Evolutionary conservation across 1,139 yeast genomes (phyloP).

Genomic region (Pichia terricola): DNA sequence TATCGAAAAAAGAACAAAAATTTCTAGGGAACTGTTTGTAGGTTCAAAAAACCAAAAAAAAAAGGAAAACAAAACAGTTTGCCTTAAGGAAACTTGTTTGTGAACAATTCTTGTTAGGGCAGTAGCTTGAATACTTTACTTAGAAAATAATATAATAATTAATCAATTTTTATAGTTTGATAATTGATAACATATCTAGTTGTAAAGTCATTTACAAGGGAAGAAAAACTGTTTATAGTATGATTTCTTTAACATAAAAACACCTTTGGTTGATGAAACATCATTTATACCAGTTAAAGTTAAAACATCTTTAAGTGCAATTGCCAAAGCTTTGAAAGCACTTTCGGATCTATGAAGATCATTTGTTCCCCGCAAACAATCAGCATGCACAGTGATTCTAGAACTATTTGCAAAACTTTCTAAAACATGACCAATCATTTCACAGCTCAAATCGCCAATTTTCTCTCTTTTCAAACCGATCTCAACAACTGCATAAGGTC

Average conservation of each 20-base stretch:
- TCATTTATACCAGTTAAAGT: slow-evolving; percentile 79
- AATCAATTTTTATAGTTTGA: no score
- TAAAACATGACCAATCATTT: slow-evolving; percentile 94
- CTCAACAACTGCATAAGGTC: slow-evolving; percentile 88
- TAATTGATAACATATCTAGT: no score
- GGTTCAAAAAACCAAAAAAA: no score
- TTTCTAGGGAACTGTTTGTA: no score
- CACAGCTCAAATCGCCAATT: slow-evolving; percentile 85
- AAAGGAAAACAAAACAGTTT: no score
- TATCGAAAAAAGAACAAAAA: no score
- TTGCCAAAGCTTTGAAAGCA: slow-evolving; percentile 91
- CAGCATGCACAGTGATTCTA: slow-evolving; percentile 84
- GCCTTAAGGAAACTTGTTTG: no score
- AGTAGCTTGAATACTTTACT: no score
- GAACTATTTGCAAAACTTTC: slow-evolving; percentile 94
- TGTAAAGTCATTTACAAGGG: no score
- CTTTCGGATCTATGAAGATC: slow-evolving; percentile 96
- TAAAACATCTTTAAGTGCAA: slow-evolving; percentile 82
- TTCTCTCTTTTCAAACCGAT: slow-evolving; percentile 85
- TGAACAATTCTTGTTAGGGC: no score
- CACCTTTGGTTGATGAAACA: slow-evolving; percentile 95
- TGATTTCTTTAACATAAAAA: slow-evolving; percentile 37
- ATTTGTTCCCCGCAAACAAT: slow-evolving; percentile 83
- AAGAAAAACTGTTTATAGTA: no score
- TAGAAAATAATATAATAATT: no score